phyloP scores from a whole-genome alignment of 1,284 basidiomycete genomes.

The Cryptococcus jaspeensis region DNA sequence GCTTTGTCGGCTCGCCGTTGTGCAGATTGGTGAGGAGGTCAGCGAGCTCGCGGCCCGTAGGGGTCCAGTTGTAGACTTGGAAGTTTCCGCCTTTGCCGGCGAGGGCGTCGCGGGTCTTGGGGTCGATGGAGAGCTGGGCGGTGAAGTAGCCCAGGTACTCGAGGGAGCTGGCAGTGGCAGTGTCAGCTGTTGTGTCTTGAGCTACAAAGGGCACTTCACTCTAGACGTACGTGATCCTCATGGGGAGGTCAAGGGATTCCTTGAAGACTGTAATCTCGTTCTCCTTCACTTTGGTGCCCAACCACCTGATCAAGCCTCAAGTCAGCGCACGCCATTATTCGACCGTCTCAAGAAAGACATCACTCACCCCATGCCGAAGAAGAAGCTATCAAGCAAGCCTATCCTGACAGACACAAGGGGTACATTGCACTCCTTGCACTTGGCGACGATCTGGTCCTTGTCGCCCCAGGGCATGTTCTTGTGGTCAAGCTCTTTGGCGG shows the following conservation, averaged over 20 bases:
- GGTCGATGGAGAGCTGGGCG: conserved; percentile 2
- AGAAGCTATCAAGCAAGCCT: background rate
- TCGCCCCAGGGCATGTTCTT: too few species aligned
- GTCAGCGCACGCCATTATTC: too few species aligned
- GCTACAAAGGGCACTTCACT: too few species aligned
- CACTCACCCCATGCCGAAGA: too few species aligned
- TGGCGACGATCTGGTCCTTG: background rate
- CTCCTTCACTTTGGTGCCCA: too few species aligned
- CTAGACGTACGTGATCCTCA: too few species aligned
- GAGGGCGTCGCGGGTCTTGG: background rate
- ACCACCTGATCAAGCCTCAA: too few species aligned
- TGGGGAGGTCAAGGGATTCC: too few species aligned
- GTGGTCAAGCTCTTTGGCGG: background rate
- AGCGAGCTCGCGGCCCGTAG: conserved; percentile 8
- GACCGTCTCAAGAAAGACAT: too few species aligned
- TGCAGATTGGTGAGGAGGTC: conserved; percentile 7
- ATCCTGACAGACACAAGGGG: background rate
- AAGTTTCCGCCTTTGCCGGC: background rate
- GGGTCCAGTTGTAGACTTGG: conserved; percentile 2
- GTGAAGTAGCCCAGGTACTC: conserved; percentile 6
- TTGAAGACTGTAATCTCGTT: too few species aligned
- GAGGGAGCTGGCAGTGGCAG: conserved; percentile 6
- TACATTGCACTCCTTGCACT: background rate
- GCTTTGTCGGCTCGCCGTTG: conserved; percentile 1
- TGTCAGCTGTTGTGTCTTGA: too few species aligned